Conservation (phyloP, 78 protist species). For the Chrysochromulina tobinii region DNA sequence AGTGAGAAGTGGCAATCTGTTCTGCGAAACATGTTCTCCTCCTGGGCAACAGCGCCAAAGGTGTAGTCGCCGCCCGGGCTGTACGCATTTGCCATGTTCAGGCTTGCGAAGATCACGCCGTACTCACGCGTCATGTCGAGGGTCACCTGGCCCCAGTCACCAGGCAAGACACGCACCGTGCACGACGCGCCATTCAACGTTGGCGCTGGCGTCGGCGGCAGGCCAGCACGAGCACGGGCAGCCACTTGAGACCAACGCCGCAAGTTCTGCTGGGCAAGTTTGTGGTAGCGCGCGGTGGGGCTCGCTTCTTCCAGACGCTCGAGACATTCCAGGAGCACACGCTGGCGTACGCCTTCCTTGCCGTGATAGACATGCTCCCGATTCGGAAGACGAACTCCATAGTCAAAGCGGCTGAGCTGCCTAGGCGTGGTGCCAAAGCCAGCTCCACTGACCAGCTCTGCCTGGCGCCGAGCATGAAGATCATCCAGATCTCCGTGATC, state of each 20-base stretch:
- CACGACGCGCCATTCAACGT: not conserved
- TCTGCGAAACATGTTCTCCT: slow-evolving; percentile 8
- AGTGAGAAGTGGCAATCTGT: slow-evolving; percentile 12
- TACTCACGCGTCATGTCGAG: not conserved
- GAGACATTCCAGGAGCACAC: not conserved
- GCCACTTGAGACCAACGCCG: not conserved
- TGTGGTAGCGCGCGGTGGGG: not conserved
- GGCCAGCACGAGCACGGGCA: not conserved
- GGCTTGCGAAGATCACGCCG: not conserved
- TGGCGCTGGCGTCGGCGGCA: not conserved
- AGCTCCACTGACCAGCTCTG: too few species aligned
- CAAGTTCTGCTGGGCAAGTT: not conserved
- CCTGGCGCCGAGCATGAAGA: too few species aligned
- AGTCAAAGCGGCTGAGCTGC: not conserved
- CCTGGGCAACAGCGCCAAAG: not conserved
- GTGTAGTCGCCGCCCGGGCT: not conserved
- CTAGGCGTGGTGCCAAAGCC: too few species aligned
- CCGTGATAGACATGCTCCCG: not conserved
- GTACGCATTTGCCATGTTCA: slow-evolving; percentile 26
- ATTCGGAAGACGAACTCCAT: not conserved
- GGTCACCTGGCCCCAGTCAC: not conserved
- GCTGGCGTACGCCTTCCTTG: not conserved
- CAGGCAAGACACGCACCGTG: not conserved
- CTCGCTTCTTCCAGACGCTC: not conserved
- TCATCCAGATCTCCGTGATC: too few species aligned